These are phyloP conservation scores for Hypoxylon lienhwacheense DNA, from an alignment of 495 filamentous ascomycete species.

Conservation along the genomic window DNA sequence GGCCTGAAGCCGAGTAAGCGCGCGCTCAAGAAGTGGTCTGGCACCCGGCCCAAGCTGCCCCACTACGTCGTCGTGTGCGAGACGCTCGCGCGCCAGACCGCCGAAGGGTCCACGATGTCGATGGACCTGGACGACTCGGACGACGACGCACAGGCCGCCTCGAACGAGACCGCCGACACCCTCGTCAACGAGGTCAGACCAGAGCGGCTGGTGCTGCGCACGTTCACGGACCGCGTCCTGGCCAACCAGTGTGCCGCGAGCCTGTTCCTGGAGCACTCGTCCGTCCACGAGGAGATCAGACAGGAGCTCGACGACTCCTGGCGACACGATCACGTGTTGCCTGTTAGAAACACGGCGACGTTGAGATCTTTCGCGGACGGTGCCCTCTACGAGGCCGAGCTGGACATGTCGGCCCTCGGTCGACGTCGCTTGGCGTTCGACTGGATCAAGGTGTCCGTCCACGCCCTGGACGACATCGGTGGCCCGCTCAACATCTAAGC, in stretches of 20 bases:
- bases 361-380: background rate
- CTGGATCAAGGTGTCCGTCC: constrained; percentile 16
- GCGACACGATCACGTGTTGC: constrained; percentile 5
- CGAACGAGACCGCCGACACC: background rate
- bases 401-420: constrained; percentile 11
- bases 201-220: constrained; percentile 4
- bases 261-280: constrained; percentile 16
- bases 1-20: constrained; percentile 6
- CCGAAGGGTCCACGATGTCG: background rate
- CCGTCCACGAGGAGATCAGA: constrained; percentile 10
- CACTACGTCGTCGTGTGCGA: constrained; percentile 28
- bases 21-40: constrained; percentile 14
- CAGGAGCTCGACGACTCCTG: constrained; percentile 12
- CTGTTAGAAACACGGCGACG: constrained; percentile 7
- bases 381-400: constrained; percentile 7
- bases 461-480: constrained; percentile 12
- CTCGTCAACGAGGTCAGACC: constrained; percentile 6
- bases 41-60: constrained; percentile 1
- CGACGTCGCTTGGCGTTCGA: constrained; percentile 19
- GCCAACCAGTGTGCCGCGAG: constrained; percentile 18
- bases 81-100: constrained; percentile 2
- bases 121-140: background rate
- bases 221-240: constrained; percentile 14
- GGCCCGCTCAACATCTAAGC: constrained; percentile 23
- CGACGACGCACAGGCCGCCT: background rate